Percentiles rank a stretch among this genome's conserved stretches.
These are phyloP conservation scores for Sporothrix mexicana DNA, from an alignment of 2,329 filamentous ascomycete species.

Conservation along the genomic window DNA sequence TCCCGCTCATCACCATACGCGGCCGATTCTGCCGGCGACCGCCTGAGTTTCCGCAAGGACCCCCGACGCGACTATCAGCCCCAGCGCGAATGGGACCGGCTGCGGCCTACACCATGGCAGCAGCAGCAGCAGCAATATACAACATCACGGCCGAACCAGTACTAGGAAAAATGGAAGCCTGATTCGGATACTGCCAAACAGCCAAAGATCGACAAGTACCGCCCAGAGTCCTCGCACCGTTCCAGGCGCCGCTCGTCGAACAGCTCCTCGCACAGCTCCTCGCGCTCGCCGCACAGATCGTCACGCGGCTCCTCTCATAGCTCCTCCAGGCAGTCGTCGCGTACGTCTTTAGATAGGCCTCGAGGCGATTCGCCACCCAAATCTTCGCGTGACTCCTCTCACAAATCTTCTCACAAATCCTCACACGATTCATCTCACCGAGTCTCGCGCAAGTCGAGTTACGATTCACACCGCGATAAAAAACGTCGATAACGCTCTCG, in stretches of 20 bases:
- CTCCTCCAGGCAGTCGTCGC: no score
- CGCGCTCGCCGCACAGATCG: no score
- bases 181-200: background rate
- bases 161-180: slow-evolving; percentile 25
- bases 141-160: slow-evolving; percentile 35
- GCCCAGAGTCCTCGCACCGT: background rate
- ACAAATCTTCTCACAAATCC: no score
- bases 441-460: no score
- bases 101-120: slow-evolving; percentile 39
- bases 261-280: background rate
- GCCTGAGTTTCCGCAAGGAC: slow-evolving; percentile 40
- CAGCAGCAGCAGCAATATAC: slow-evolving; percentile 37
- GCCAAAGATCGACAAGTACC: background rate
- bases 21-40: slow-evolving; percentile 37
- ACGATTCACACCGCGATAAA: no score
- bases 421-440: no score
- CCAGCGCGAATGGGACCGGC: slow-evolving; percentile 38
- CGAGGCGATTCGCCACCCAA: no score
- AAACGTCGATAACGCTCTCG: no score
- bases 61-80: slow-evolving; percentile 34
- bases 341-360: no score
- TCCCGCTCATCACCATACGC: slow-evolving; percentile 18
- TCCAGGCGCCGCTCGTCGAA: no score
- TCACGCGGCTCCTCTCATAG: no score
- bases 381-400: no score